phyloP scores from a whole-genome alignment of 768 basidiomycete species.

The Neoboletus magnificus region DNA sequence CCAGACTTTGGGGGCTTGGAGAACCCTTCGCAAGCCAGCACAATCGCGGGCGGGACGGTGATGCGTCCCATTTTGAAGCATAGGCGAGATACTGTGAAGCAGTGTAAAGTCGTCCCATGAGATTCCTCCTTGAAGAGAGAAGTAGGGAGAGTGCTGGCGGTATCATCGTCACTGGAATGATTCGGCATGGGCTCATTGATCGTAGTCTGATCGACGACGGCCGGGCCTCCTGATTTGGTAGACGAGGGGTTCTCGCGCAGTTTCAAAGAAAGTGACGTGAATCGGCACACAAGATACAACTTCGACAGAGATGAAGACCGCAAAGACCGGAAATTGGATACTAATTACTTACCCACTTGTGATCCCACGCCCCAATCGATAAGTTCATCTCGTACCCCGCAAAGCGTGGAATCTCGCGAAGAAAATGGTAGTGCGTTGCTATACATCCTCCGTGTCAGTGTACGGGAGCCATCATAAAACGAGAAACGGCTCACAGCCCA shows the following conservation, averaged over 20 bases:
- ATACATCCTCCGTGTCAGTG: neutral
- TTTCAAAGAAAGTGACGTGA: neutral
- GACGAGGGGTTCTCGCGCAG: neutral
- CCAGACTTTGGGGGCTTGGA: neutral
- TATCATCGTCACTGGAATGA: neutral
- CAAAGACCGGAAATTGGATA: neutral
- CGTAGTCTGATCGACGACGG: neutral
- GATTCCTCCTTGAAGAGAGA: neutral
- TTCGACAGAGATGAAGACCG: neutral
- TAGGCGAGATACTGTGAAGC: neutral
- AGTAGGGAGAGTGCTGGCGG: neutral
- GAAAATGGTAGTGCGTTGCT: constrained; percentile 17
- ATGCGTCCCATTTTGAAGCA: neutral
- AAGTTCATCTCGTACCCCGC: constrained; percentile 10
- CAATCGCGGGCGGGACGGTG: neutral
- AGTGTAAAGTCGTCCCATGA: neutral
- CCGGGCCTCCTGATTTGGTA: neutral
- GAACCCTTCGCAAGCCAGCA: neutral
- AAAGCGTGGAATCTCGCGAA: constrained; percentile 17
- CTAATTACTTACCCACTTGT: neutral
- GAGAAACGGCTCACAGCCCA: neutral
- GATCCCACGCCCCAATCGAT: neutral
- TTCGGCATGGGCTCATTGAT: neutral
- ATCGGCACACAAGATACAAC: neutral
- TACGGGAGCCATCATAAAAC: neutral